Evolutionary conservation across 768 basidiomycete genomes (phyloP).

Genomic region (Myochromella boudieri): DNA sequence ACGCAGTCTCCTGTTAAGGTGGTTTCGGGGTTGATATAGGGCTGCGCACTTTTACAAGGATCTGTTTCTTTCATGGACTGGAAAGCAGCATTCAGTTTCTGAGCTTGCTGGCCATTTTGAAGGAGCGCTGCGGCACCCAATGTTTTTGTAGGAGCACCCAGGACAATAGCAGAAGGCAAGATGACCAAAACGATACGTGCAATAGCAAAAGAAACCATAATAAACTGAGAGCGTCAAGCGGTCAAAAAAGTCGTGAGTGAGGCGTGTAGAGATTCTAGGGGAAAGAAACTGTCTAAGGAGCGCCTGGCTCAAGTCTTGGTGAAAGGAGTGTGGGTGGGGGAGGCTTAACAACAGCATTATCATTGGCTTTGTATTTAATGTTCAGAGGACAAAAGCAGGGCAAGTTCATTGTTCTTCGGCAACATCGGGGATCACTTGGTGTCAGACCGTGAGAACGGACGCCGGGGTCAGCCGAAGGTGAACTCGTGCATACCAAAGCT

Average conservation of each 20-base stretch:
- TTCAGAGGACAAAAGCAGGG: conserved; percentile 13
- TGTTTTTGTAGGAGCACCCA: conserved; percentile 32
- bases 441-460: conserved; percentile 26
- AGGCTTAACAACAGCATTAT: neutral
- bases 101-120: conserved; percentile 49
- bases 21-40: neutral
- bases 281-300: conserved; percentile 20
- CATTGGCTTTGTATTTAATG: conserved; percentile 2
- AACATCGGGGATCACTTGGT: too few species aligned
- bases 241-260: conserved; percentile 14
- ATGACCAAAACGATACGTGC: conserved; percentile 16
- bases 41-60: conserved; percentile 42
- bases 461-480: conserved; percentile 25
- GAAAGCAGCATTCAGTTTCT: conserved; percentile 50
- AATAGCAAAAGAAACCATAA: conserved; percentile 16
- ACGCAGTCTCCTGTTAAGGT: neutral
- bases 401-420: conserved; percentile 13
- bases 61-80: conserved; percentile 36
- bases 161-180: conserved; percentile 19
- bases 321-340: neutral
- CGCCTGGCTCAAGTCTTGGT: conserved; percentile 31
- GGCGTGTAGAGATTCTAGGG: neutral
- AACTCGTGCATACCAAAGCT: conserved; percentile 23
- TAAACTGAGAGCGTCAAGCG: conserved; percentile 9
- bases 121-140: conserved; percentile 42